phyloP scores from a whole-genome alignment of 2,329 filamentous ascomycete species.

The Aotearoamyces nothofagi region DNA sequence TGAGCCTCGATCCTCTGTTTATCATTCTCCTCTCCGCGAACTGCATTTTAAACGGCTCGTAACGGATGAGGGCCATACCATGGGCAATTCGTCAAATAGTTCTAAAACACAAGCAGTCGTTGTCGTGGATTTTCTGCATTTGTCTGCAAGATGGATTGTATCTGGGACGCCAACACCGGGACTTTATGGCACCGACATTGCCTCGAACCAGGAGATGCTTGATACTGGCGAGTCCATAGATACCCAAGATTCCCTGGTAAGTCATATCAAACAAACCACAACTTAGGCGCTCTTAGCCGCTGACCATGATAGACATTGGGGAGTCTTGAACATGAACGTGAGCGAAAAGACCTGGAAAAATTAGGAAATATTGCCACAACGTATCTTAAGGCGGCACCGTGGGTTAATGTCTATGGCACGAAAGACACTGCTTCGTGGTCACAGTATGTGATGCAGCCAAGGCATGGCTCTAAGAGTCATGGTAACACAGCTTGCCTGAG shows the following conservation, averaged over 20 bases:
- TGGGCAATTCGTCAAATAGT: conserved; percentile 47
- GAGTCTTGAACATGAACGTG: conserved; percentile 27
- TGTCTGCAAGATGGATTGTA: conserved; percentile 74
- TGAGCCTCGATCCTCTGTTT: conserved; percentile 20
- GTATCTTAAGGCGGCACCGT: conserved; percentile 66
- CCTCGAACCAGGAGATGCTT: conserved; percentile 3
- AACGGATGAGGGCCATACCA: conserved; percentile 80
- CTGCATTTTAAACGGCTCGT: conserved; percentile 81
- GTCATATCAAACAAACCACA: too few species aligned
- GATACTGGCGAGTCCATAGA: too few species aligned
- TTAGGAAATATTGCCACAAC: conserved; percentile 49
- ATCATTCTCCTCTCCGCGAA: conserved; percentile 47
- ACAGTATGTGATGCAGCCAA: conserved; percentile 50
- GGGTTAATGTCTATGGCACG: conserved; percentile 47
- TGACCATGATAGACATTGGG: too few species aligned
- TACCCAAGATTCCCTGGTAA: too few species aligned
- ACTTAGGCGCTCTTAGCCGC: too few species aligned
- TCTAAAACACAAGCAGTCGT: conserved; percentile 39
- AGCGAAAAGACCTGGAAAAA: conserved; percentile 49
- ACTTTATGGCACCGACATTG: conserved; percentile 56
- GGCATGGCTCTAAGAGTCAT: conserved; percentile 31
- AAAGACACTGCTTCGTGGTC: conserved; percentile 53
- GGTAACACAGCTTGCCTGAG: conserved; percentile 49
- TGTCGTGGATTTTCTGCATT: conserved; percentile 35
- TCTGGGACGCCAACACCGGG: conserved; percentile 82